A percentile compares a stretch with the other conserved stretches of the same genome.
Conservation (phyloP, 768 basidiomycete genomes). For the Crepidotus variabilis region DNA sequence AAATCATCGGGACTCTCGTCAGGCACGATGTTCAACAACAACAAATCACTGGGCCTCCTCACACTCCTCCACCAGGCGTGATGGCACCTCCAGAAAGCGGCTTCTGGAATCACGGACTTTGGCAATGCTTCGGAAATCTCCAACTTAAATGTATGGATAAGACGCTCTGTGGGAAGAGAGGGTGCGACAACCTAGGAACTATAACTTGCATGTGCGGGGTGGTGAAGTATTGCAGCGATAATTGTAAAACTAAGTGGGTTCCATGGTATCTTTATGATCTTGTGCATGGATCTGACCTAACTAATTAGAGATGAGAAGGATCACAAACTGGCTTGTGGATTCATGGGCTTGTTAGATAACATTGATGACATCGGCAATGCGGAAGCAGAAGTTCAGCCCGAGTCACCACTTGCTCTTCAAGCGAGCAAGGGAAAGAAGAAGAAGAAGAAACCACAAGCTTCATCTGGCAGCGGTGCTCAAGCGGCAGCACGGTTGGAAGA, state of each 20-base stretch:
- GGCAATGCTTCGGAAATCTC: constrained; percentile 2
- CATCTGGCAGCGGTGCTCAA: too few species aligned
- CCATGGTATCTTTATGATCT: not conserved
- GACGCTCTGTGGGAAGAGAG: constrained; percentile 1
- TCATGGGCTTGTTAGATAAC: not conserved
- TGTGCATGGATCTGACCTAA: not conserved
- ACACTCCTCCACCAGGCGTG: not conserved
- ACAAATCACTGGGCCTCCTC: not conserved
- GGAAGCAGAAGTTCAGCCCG: too few species aligned
- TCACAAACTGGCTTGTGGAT: not conserved
- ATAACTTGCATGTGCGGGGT: constrained; percentile 1
- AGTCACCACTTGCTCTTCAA: not conserved
- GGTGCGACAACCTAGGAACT: constrained; percentile 1
- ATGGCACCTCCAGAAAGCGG: not conserved
- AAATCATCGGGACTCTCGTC: constrained; percentile 2
- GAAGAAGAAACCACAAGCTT: not conserved
- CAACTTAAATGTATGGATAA: not conserved
- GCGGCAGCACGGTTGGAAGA: too few species aligned
- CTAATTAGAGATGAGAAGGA: not conserved
- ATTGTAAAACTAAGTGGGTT: constrained; percentile 2
- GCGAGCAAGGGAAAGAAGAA: not conserved
- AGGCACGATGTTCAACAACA: constrained; percentile 1
- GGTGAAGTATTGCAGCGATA: constrained; percentile 4
- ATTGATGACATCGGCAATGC: not conserved
- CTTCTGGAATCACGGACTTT: constrained; percentile 3